phyloP scores from a whole-genome alignment of 768 basidiomycete genomes.

The Coprinopsis sp. region DNA sequence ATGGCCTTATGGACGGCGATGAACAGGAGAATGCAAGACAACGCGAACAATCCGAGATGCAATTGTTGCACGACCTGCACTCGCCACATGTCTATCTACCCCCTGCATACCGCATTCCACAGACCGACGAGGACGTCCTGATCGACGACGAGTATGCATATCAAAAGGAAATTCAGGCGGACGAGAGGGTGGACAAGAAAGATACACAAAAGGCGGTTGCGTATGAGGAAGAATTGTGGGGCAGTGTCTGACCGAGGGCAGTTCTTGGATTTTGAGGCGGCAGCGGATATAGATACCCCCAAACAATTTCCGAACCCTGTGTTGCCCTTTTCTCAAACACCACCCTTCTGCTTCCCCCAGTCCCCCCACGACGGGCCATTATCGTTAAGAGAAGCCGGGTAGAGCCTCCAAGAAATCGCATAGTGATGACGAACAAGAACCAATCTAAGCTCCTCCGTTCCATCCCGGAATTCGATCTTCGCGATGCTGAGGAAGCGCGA shows the following conservation, averaged over 20 bases:
- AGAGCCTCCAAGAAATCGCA: too few species aligned
- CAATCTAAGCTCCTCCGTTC: too few species aligned
- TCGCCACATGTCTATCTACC: constrained; percentile 2
- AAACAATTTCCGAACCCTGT: too few species aligned
- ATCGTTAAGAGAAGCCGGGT: too few species aligned
- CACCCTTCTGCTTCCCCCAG: too few species aligned
- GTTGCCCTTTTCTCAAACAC: too few species aligned
- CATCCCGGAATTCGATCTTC: too few species aligned
- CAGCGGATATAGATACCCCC: too few species aligned
- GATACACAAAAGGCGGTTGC: constrained; percentile 7
- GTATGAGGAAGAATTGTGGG: neutral
- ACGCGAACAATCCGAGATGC: neutral
- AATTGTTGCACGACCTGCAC: neutral
- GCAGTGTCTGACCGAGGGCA: neutral
- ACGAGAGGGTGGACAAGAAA: constrained; percentile 15
- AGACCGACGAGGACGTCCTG: constrained; percentile 9
- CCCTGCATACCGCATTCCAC: constrained; percentile 5
- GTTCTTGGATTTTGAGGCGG: too few species aligned
- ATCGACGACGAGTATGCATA: constrained; percentile 34
- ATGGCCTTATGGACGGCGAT: constrained; percentile 21
- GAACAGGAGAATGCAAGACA: constrained; percentile 18
- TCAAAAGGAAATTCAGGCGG: constrained; percentile 14
- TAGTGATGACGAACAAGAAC: too few species aligned
- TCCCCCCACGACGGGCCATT: too few species aligned
- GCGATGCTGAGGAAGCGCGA: neutral